A percentile compares a stretch with the other conserved stretches of the same genome.
phyloP scores from a whole-genome alignment of 768 basidiomycete species.

The Boletus rufocinnamomeus region DNA sequence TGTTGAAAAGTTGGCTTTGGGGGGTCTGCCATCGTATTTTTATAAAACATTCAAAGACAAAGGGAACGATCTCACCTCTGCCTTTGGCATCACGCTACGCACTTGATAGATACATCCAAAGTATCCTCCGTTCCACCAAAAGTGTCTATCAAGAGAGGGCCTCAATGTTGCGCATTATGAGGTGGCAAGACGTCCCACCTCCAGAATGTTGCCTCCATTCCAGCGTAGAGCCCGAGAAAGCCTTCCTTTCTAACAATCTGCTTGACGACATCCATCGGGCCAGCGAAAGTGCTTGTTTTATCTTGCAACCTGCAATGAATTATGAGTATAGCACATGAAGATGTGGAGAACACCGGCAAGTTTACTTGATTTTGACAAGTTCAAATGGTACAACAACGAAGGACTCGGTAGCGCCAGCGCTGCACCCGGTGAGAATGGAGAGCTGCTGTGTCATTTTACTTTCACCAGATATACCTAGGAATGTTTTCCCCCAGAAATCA shows the following conservation, averaged over 20 bases:
- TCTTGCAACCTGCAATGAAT: slow-evolving; percentile 71
- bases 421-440: slow-evolving; percentile 89
- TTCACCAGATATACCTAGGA: slow-evolving; percentile 59
- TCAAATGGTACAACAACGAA: slow-evolving; percentile 97
- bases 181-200: slow-evolving; percentile 48
- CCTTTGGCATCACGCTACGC: slow-evolving; percentile 74
- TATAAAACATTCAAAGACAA: not conserved
- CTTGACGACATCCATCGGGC: slow-evolving; percentile 89
- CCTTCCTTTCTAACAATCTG: slow-evolving; percentile 80
- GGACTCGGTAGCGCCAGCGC: slow-evolving; percentile 94
- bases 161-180: not conserved
- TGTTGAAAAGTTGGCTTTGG: slow-evolving; percentile 78
- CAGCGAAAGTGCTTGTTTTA: slow-evolving; percentile 85
- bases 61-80: slow-evolving; percentile 57
- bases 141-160: slow-evolving; percentile 49
- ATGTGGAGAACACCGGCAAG: slow-evolving; percentile 23
- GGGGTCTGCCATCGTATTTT: slow-evolving; percentile 46
- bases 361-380: slow-evolving; percentile 81
- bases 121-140: slow-evolving; percentile 96
- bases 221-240: slow-evolving; percentile 81
- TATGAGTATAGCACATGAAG: not conserved
- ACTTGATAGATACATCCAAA: slow-evolving; percentile 93
- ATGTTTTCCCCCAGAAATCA: slow-evolving; percentile 95
- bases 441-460: slow-evolving; percentile 85
- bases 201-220: slow-evolving; percentile 99